phyloP scores from a whole-genome alignment of 192 early-diverging fungal genomes.

The Coemansia sp. region DNA sequence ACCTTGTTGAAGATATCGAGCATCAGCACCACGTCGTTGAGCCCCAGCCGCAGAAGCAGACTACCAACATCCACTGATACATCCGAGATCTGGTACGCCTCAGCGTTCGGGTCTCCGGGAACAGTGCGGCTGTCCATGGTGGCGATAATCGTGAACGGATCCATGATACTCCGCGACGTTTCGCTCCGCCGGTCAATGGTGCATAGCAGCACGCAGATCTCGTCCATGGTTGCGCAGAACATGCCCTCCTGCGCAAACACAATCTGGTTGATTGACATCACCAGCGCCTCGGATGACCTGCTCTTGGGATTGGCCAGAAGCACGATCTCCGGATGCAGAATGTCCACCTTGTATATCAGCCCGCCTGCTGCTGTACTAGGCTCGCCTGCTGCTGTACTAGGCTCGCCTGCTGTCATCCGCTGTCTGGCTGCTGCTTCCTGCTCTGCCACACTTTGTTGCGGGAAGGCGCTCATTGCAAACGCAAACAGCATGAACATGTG shows the following conservation, averaged over 20 bases:
- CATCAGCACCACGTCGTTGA: slow-evolving; percentile 81
- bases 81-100: slow-evolving; percentile 58
- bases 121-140: slow-evolving; percentile 73
- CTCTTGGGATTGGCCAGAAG: slow-evolving; percentile 75
- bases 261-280: slow-evolving; percentile 79
- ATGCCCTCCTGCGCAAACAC: slow-evolving; percentile 78
- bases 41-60: slow-evolving; percentile 79
- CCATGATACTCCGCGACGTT: slow-evolving; percentile 81
- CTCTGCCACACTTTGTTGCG: slow-evolving; percentile 2
- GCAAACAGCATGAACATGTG: slow-evolving; percentile 75
- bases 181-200: slow-evolving; percentile 79
- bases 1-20: slow-evolving; percentile 78
- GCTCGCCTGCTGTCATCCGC: slow-evolving; percentile 40
- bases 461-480: slow-evolving; percentile 73
- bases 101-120: slow-evolving; percentile 44
- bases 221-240: slow-evolving; percentile 71
- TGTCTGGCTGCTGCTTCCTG: slow-evolving; percentile 4
- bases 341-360: slow-evolving; percentile 73
- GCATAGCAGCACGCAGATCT: slow-evolving; percentile 90
- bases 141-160: slow-evolving; percentile 83
- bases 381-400: slow-evolving; percentile 31
- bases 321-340: slow-evolving; percentile 81
- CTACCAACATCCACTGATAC: slow-evolving; percentile 74
- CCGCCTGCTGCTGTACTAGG: slow-evolving; percentile 36
- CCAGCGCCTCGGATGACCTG: slow-evolving; percentile 80